Evolutionary conservation across 257 asterid species (phyloP).

Genomic region (Fraxinus quadrangulata): DNA sequence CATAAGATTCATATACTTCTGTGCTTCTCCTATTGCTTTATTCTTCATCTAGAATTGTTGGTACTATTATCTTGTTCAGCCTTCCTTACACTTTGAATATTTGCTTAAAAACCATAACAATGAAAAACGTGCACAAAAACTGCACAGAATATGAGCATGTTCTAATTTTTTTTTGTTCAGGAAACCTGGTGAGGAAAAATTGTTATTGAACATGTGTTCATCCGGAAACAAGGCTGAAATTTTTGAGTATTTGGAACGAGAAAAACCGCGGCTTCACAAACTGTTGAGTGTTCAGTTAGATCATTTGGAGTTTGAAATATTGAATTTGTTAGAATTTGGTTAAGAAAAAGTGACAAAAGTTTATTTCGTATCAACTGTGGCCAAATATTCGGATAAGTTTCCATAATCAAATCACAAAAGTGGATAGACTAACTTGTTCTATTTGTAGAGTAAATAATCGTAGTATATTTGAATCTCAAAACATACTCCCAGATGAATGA

Average conservation of each 20-base stretch:
- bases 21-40: background rate
- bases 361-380: too few relatives aligned
- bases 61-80: background rate
- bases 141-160: background rate
- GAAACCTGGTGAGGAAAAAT: slow-evolving; percentile 32
- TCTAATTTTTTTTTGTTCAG: slow-evolving; percentile 23
- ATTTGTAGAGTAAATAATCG: too few relatives aligned
- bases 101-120: background rate
- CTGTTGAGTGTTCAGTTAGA: slow-evolving; percentile 66
- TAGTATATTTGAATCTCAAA: too few relatives aligned
- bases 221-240: background rate
- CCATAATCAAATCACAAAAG: too few relatives aligned
- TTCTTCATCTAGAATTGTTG: background rate
- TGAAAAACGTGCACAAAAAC: background rate
- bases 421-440: too few relatives aligned
- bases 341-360: too few relatives aligned
- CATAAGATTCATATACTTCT: background rate
- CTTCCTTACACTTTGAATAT: too few relatives aligned
- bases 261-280: slow-evolving; percentile 60
- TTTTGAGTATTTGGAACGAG: slow-evolving; percentile 65
- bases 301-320: slow-evolving; percentile 10
- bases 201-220: background rate
- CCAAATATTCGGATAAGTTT: too few relatives aligned
- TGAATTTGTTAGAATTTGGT: too few relatives aligned
- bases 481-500: too few relatives aligned